Conservation (phyloP, 148 eudicot genomes). For the Rhododendron simsii region DNA sequence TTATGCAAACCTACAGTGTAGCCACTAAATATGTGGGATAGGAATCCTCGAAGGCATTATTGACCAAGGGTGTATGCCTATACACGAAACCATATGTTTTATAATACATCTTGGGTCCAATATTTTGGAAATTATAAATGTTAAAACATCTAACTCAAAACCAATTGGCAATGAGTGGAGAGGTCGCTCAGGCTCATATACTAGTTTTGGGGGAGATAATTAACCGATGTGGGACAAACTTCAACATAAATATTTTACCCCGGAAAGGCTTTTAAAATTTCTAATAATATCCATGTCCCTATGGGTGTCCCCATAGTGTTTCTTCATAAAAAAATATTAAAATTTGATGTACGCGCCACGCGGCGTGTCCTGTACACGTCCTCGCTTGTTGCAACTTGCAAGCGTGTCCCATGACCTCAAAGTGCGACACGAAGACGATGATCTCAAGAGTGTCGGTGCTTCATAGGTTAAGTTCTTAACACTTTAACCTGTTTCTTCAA, state of each 20-base stretch:
- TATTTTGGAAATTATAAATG: not conserved
- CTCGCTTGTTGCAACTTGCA: not conserved
- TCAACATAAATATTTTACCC: not conserved
- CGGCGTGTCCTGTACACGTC: not conserved
- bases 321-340: not conserved
- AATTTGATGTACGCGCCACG: not conserved
- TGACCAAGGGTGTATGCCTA: not conserved
- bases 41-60: not conserved
- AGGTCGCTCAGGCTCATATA: no score
- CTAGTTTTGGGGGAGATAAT: no score
- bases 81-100: not conserved
- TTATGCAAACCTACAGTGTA: not conserved
- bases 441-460: not conserved
- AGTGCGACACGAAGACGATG: not conserved
- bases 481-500: not conserved
- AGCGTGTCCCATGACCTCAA: not conserved
- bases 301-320: not conserved
- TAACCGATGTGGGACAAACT: no score
- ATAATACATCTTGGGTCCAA: not conserved
- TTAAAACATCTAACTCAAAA: no score
- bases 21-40: not conserved
- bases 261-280: not conserved
- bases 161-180: no score
- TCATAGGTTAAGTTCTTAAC: not conserved
- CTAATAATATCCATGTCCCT: not conserved